phyloP scores from a whole-genome alignment of 1,284 basidiomycete genomes.

The Pseudozyma sp. region DNA sequence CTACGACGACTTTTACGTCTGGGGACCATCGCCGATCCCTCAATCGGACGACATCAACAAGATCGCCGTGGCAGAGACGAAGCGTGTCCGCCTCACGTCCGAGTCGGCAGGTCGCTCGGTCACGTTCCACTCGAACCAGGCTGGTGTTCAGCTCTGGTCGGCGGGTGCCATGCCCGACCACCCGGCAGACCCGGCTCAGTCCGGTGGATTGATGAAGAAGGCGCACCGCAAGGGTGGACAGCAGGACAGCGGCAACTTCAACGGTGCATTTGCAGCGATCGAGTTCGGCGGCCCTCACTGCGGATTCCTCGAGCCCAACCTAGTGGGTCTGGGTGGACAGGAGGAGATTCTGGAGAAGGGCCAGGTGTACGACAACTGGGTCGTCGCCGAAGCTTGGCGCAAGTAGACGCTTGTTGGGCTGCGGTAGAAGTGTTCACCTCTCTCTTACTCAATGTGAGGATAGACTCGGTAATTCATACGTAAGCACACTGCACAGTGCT shows the following conservation, averaged over 20 bases:
- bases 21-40: slow-evolving; percentile 41
- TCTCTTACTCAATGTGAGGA: too few relatives aligned
- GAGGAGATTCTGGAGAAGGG: slow-evolving; percentile 55
- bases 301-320: slow-evolving; percentile 47
- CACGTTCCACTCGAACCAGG: slow-evolving; percentile 57
- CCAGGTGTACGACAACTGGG: slow-evolving; percentile 57
- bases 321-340: slow-evolving; percentile 41
- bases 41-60: slow-evolving; percentile 30
- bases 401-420: slow-evolving; percentile 12
- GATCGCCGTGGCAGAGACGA: slow-evolving; percentile 34
- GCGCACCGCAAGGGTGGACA: slow-evolving; percentile 38
- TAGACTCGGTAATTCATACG: too few relatives aligned
- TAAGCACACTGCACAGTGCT: too few relatives aligned
- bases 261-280: slow-evolving; percentile 50
- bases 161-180: slow-evolving; percentile 44
- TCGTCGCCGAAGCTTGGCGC: slow-evolving; percentile 44
- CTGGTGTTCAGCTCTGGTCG: slow-evolving; percentile 60
- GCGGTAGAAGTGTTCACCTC: too few relatives aligned
- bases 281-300: slow-evolving; percentile 65
- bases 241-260: slow-evolving; percentile 41
- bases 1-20: slow-evolving; percentile 65
- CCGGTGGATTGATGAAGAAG: slow-evolving; percentile 44
- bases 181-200: slow-evolving; percentile 37
- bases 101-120: slow-evolving; percentile 48
- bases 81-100: slow-evolving; percentile 35